phyloP scores from a whole-genome alignment of 805 yeast species.

The Debaryomyces hansenii region DNA sequence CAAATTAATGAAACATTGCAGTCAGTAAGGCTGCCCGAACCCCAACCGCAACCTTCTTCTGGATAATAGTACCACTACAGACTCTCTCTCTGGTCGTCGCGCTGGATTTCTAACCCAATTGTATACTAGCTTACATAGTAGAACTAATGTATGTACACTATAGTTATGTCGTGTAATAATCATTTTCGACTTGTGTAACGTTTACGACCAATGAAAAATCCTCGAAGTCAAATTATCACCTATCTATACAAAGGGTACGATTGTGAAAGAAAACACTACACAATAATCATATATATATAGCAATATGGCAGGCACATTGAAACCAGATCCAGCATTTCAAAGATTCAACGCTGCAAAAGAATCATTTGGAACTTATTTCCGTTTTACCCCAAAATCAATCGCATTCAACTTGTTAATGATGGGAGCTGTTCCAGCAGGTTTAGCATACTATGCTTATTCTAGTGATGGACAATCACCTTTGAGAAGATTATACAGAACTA shows the following conservation, averaged over 20 bases:
- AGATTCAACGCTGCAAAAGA: constrained; percentile 44
- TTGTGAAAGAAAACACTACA: not conserved
- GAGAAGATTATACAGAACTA: constrained; percentile 35
- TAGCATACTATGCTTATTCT: constrained; percentile 36
- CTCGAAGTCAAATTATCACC: constrained; percentile 2
- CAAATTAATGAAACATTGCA: constrained; percentile 3
- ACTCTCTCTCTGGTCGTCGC: no score
- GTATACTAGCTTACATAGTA: not conserved
- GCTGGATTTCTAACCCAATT: not conserved
- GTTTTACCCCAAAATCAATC: constrained; percentile 41
- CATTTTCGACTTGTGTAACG: not conserved
- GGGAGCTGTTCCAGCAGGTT: constrained; percentile 40
- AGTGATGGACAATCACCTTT: constrained; percentile 38
- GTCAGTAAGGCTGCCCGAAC: not conserved
- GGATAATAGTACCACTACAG: no score
- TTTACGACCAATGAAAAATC: constrained; percentile 7
- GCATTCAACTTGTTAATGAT: constrained; percentile 33
- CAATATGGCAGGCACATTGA: constrained; percentile 44
- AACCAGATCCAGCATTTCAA: constrained; percentile 42
- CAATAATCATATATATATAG: not conserved
- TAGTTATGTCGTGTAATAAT: not conserved
- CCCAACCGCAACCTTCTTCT: not conserved
- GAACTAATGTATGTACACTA: not conserved
- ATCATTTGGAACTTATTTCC: constrained; percentile 40
- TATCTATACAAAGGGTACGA: not conserved